phyloP scores from a whole-genome alignment of 2,329 filamentous ascomycete genomes.

The Cryphonectria nitschkei region DNA sequence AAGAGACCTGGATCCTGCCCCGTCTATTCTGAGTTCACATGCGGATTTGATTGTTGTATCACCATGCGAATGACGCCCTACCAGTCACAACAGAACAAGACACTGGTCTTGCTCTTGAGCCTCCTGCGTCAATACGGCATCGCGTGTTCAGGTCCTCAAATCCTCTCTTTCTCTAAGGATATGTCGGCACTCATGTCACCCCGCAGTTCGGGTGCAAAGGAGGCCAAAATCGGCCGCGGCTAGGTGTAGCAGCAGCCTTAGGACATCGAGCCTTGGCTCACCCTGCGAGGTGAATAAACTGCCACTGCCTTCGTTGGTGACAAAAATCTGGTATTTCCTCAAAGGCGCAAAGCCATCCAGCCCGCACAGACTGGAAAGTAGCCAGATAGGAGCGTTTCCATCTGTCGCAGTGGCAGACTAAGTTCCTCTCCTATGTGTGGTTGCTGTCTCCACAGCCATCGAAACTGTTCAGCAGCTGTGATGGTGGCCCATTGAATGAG shows the following conservation, averaged over 20 bases:
- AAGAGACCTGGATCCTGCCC: not conserved
- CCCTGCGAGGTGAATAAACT: not conserved
- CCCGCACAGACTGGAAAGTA: not conserved
- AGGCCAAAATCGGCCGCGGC: not conserved
- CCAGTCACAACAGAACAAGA: not conserved
- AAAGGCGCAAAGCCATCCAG: not conserved
- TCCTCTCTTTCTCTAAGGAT: not conserved
- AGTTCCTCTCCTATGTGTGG: not conserved
- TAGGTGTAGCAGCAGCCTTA: constrained; percentile 14
- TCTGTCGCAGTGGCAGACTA: not conserved
- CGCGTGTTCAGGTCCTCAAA: not conserved
- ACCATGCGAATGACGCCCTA: not conserved
- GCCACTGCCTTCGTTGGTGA: not conserved
- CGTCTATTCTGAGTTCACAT: not conserved
- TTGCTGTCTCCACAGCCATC: not conserved
- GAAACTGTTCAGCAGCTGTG: not conserved
- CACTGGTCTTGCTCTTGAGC: not conserved
- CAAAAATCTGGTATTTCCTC: not conserved
- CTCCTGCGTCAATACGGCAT: not conserved
- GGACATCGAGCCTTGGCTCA: constrained; percentile 9
- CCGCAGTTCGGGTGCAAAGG: not conserved
- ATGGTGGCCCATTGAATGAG: not conserved
- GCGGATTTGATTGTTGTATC: not conserved
- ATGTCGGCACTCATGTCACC: not conserved
- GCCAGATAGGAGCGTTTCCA: not conserved